These are phyloP conservation scores for Sarocladiaceae sp. DNA, from an alignment of 2,329 filamentous ascomycete genomes.

Conservation along the genomic window DNA sequence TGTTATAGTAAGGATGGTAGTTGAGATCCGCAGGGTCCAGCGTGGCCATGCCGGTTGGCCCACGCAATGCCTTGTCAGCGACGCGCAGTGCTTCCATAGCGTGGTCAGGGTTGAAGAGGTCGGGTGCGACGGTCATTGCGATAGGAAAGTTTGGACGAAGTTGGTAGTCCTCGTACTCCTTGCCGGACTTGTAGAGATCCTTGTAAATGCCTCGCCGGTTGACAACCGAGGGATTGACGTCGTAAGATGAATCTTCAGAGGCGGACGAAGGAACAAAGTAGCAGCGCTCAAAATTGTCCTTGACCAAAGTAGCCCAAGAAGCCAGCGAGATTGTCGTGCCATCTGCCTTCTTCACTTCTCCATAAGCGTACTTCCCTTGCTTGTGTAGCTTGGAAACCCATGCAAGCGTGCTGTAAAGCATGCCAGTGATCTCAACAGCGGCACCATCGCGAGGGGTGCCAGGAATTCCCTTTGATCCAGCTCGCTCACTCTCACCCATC, in stretches of 20 bases:
- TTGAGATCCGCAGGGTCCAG: constrained; percentile 88
- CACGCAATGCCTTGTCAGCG: constrained; percentile 72
- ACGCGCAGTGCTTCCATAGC: constrained; percentile 74
- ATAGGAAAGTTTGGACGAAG: constrained; percentile 91
- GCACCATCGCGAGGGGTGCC: constrained; percentile 96
- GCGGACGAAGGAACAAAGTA: constrained; percentile 75
- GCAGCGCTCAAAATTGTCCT: constrained; percentile 82
- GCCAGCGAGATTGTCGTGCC: constrained; percentile 59
- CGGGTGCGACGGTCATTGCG: constrained; percentile 88
- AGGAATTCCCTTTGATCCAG: constrained; percentile 85
- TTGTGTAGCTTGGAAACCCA: constrained; percentile 69
- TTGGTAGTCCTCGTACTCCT: constrained; percentile 97
- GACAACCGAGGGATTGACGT: constrained; percentile 71
- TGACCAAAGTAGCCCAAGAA: constrained; percentile 75
- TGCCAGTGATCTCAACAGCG: constrained; percentile 88
- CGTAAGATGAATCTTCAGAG: constrained; percentile 67
- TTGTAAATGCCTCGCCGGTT: constrained; percentile 97
- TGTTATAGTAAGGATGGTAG: constrained; percentile 91
- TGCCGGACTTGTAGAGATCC: constrained; percentile 87
- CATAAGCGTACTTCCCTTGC: constrained; percentile 64
- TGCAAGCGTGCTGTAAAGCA: constrained; percentile 79
- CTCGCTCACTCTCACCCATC: constrained; percentile 95
- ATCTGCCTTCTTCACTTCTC: constrained; percentile 62
- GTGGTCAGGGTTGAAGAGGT: constrained; percentile 73
- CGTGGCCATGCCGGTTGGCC: constrained; percentile 91